Conservation (phyloP, 2,329 filamentous ascomycete species). For the Talaromyces rugulosus region DNA sequence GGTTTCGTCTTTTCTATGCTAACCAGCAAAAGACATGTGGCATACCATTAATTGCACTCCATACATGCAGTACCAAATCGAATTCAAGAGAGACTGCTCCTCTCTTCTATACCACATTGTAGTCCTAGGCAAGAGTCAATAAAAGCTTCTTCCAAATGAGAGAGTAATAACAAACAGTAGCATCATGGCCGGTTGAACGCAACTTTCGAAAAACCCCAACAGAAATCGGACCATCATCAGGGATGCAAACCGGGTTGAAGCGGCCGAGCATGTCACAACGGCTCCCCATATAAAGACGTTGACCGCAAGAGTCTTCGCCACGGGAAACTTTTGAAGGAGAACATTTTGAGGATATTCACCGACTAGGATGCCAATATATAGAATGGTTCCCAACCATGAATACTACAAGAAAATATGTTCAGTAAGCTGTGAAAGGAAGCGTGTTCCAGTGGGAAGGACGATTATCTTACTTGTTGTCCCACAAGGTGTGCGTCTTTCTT, state of each 20-base stretch:
- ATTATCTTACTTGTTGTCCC: too few species aligned
- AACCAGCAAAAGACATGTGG: too few species aligned
- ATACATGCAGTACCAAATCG: slow-evolving; percentile 17
- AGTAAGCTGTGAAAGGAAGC: too few species aligned
- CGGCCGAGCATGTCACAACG: slow-evolving; percentile 15
- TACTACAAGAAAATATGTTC: not conserved
- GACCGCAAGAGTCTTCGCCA: slow-evolving; percentile 16
- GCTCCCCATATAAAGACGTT: slow-evolving; percentile 18
- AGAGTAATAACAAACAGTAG: slow-evolving; percentile 25
- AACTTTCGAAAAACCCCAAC: slow-evolving; percentile 17
- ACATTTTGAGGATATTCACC: slow-evolving; percentile 14
- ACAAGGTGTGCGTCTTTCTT: too few species aligned
- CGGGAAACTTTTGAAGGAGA: slow-evolving; percentile 14
- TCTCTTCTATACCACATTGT: slow-evolving; percentile 29
- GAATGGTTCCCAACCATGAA: slow-evolving; percentile 10
- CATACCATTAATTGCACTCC: not conserved
- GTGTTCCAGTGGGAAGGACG: too few species aligned
- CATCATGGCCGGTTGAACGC: slow-evolving; percentile 27
- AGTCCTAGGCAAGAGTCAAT: not conserved
- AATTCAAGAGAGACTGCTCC: slow-evolving; percentile 32
- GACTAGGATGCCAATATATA: slow-evolving; percentile 18
- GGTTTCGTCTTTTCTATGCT: too few species aligned
- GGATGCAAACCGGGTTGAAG: slow-evolving; percentile 9
- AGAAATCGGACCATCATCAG: slow-evolving; percentile 21
- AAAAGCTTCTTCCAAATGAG: not conserved